Base-by-base conservation (phyloP, 78 protist species). In the Chrysochromulina parva region DNA sequence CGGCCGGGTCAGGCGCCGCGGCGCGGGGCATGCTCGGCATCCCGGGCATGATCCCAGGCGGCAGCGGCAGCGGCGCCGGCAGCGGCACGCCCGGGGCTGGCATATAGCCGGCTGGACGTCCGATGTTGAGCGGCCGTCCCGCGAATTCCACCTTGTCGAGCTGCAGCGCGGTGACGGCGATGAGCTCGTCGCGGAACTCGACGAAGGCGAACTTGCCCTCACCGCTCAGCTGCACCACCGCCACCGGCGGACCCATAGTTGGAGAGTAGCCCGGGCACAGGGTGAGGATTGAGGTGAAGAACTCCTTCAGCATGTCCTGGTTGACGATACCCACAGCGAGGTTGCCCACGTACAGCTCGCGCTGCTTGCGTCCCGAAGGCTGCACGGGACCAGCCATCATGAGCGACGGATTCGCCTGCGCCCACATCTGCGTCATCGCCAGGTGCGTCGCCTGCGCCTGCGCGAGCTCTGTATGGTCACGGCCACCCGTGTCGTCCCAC, bases 311-410 rank as follows among this genome's bases (percentile, higher is more conserved):
- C 78, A 69, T 38, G 14, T 3, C 2, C 48, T 4, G 20, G 53
- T 13, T 38, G 53, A 69, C 78, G 78, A 69, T 52, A 52, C 38
- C 28, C 53, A 9, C 26, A 11, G 17, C 1, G 53, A 69, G 53
- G 78, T 69, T 69, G 78, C 78, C 78, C 53, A 69, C 78, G 78
- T 69, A 69, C 22, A 69, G 16, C 78, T 69, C 78, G 50, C 78
- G 78, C 78, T 69, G 78, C 78, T 69, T 69, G 71, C 71, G 71
- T 0, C 71, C 71, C 4, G 71, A 9, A 9, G 17, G 9, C 71
- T 65, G 71, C 71, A 19, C 14, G 2, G 71, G 62, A 58, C 24
- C 62, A 7, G 13, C 13, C 62, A 58, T 58, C 62, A 7, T 13
- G 24, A 13, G 62, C 62, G 62, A 58, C 62, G 7, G 62, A 13